Evolutionary conservation across 306 rosid species (phyloP).

Genomic region (Prunus mongolica): DNA sequence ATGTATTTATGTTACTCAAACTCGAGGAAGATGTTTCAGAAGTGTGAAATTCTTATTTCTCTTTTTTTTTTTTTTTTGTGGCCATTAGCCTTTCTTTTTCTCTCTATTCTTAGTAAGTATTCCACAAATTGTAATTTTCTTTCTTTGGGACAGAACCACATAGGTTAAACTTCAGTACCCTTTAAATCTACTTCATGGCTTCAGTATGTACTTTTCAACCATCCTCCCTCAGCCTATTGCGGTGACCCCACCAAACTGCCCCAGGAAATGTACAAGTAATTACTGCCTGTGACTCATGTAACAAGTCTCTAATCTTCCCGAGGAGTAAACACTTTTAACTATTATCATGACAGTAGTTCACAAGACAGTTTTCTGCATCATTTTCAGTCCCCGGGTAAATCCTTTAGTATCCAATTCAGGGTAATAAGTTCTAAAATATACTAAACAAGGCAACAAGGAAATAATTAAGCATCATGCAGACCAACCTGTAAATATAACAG

Average conservation of each 20-base stretch:
- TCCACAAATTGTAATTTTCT: not conserved
- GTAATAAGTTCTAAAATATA: not conserved
- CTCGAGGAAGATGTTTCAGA: not conserved
- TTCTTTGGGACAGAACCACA: not conserved
- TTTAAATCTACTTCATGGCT: not conserved
- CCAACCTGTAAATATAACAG: not conserved
- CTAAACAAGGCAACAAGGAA: not conserved
- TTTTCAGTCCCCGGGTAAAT: not conserved
- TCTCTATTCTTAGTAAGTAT: not conserved
- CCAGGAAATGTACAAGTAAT: too few species aligned
- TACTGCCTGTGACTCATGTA: too few species aligned
- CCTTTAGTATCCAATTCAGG: not conserved
- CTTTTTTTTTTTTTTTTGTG: too few species aligned
- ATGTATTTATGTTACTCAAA: not conserved
- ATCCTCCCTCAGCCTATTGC: not conserved
- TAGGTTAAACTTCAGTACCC: not conserved
- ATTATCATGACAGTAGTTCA: not conserved
- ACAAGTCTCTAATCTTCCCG: not conserved
- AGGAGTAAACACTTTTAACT: not conserved
- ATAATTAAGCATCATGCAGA: not conserved
- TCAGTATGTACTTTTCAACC: not conserved
- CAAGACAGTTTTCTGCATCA: not conserved
- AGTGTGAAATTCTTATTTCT: not conserved
- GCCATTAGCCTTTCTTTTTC: not conserved
- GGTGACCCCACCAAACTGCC: not conserved